These are phyloP conservation scores for Areca catechu DNA, from an alignment of 176 grass and related monocot genomes.

Conservation along the genomic window DNA sequence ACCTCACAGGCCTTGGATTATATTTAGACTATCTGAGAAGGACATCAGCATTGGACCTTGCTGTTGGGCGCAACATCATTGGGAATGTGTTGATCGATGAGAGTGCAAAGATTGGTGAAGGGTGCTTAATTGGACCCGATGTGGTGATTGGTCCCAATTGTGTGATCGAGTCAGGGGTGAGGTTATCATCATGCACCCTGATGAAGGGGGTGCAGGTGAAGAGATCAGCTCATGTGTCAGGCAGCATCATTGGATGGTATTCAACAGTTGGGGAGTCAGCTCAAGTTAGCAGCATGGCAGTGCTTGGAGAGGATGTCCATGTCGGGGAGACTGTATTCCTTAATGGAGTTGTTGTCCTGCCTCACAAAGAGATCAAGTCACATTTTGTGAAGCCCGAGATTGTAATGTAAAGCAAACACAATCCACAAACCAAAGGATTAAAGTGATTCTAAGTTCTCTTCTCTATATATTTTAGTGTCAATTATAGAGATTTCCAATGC, in stretches of 20 bases:
- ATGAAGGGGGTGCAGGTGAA: slow-evolving; percentile 7
- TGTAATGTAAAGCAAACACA: background rate
- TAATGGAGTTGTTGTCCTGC: slow-evolving; percentile 4
- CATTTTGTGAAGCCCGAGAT: slow-evolving; percentile 7
- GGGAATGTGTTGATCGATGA: slow-evolving; percentile 4
- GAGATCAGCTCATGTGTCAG: background rate
- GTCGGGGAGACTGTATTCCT: slow-evolving; percentile 1
- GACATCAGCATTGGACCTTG: background rate
- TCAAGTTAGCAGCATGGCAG: background rate
- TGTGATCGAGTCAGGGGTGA: slow-evolving; percentile 4
- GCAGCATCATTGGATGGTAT: slow-evolving; percentile 16
- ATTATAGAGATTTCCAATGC: too few relatives aligned
- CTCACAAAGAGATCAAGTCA: slow-evolving; percentile 16
- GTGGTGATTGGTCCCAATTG: slow-evolving; percentile 10
- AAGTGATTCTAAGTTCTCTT: too few relatives aligned
- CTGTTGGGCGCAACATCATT: background rate
- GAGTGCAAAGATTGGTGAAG: slow-evolving; percentile 2
- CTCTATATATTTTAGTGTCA: too few relatives aligned
- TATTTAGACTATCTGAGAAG: background rate
- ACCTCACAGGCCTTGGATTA: slow-evolving; percentile 4
- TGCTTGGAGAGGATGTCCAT: slow-evolving; percentile 10
- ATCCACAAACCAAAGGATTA: too few relatives aligned
- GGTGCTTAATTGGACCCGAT: slow-evolving; percentile 10
- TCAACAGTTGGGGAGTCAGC: slow-evolving; percentile 9
- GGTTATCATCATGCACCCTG: slow-evolving; percentile 7